A percentile compares a stretch with the other conserved stretches of the same genome.
Conservation (phyloP, 2,329 filamentous ascomycete species). For the Nothophaeocryptopus gaeumannii region DNA sequence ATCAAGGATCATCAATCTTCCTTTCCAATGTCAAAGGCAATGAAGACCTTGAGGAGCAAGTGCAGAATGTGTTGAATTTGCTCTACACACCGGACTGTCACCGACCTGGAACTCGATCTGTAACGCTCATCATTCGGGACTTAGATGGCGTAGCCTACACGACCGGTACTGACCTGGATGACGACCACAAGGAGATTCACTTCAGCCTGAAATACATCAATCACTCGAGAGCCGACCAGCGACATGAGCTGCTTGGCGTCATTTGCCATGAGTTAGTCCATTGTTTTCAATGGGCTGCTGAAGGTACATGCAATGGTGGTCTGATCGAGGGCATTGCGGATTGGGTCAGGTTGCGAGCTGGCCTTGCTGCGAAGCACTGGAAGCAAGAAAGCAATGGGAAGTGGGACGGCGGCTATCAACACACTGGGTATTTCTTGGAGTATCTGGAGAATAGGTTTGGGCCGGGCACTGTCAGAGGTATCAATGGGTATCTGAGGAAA, state of each 20-base stretch:
- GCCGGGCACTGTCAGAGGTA: conserved; percentile 49
- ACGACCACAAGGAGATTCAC: conserved; percentile 90
- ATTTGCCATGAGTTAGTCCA: conserved; percentile 92
- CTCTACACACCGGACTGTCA: conserved; percentile 58
- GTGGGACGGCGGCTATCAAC: conserved; percentile 91
- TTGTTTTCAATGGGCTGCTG: conserved; percentile 80
- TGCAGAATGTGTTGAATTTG: conserved; percentile 65
- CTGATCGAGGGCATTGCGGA: conserved; percentile 90
- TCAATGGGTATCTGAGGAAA: conserved; percentile 66
- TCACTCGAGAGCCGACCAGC: conserved; percentile 35
- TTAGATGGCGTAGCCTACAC: conserved; percentile 90
- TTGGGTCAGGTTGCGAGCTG: conserved; percentile 77
- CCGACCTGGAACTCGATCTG: conserved; percentile 69
- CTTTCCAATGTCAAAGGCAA: conserved; percentile 63
- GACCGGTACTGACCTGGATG: conserved; percentile 71
- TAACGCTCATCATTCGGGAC: conserved; percentile 75
- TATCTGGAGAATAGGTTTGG: conserved; percentile 70
- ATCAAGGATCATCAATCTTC: conserved; percentile 63
- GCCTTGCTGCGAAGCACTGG: conserved; percentile 81
- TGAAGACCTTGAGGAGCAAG: conserved; percentile 59
- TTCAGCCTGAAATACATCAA: conserved; percentile 74
- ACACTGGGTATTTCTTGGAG: conserved; percentile 86
- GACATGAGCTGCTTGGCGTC: conserved; percentile 71
- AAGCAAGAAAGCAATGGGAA: conserved; percentile 54
- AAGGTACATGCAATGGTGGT: conserved; percentile 59